Percentiles rank a stretch among this genome's conserved stretches.
These are phyloP conservation scores for Phoma sp. DNA, from an alignment of 2,329 filamentous ascomycete genomes.

Conservation along the genomic window DNA sequence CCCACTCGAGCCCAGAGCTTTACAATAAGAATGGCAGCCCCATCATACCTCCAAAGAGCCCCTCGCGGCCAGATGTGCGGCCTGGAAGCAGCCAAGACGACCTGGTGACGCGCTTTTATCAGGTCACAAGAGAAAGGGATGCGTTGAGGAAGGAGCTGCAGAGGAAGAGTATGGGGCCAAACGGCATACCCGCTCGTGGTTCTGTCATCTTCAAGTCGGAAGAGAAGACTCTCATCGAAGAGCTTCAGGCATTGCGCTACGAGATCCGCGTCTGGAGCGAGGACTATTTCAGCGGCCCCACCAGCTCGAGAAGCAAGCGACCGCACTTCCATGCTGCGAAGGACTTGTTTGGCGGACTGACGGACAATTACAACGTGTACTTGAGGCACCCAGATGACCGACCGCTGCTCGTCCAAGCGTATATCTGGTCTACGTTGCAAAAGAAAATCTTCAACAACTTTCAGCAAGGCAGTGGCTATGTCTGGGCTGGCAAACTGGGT, in stretches of 20 bases:
- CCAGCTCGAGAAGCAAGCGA: slow-evolving; percentile 35
- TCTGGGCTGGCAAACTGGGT: slow-evolving; percentile 47
- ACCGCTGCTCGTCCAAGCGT: slow-evolving; percentile 45
- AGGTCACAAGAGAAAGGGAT: slow-evolving; percentile 47
- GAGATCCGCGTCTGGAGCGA: slow-evolving; percentile 46
- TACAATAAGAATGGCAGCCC: slow-evolving; percentile 32
- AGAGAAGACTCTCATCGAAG: slow-evolving; percentile 45
- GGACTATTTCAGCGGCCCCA: slow-evolving; percentile 42
- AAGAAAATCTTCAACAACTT: slow-evolving; percentile 47
- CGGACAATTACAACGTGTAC: slow-evolving; percentile 43
- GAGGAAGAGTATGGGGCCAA: slow-evolving; percentile 38
- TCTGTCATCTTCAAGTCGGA: slow-evolving; percentile 43
- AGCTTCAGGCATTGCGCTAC: slow-evolving; percentile 41
- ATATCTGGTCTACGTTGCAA: slow-evolving; percentile 45
- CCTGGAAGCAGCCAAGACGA: slow-evolving; percentile 45
- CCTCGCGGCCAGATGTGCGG: slow-evolving; percentile 40
- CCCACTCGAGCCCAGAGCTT: slow-evolving; percentile 29
- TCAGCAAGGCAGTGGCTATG: slow-evolving; percentile 44
- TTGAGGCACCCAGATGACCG: slow-evolving; percentile 41
- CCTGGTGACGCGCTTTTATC: slow-evolving; percentile 45
- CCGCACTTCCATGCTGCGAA: slow-evolving; percentile 40
- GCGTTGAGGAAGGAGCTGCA: slow-evolving; percentile 46
- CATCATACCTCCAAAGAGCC: slow-evolving; percentile 44
- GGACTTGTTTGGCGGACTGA: slow-evolving; percentile 42
- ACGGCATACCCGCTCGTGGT: slow-evolving; percentile 35